Evolutionary conservation across 192 early-diverging fungal species (phyloP).

Genomic region (Haplosporangium gracile): DNA sequence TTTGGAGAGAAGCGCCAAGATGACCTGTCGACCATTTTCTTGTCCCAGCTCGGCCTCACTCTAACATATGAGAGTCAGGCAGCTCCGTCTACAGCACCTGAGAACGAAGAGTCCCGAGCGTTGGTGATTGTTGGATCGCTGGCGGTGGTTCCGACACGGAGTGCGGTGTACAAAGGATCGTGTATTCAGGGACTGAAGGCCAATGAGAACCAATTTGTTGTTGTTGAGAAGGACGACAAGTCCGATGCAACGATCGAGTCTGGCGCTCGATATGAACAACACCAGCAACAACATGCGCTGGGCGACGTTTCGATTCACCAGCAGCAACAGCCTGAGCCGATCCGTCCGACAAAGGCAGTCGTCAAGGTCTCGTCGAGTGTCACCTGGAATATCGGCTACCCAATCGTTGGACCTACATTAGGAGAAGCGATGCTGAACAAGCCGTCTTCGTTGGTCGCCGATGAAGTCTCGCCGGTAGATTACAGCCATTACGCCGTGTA

Average conservation of each 20-base stretch:
- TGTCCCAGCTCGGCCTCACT: conserved; percentile 40
- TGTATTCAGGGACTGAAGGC: conserved; percentile 15
- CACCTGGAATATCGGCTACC: conserved; percentile 33
- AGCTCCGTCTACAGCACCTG: not conserved
- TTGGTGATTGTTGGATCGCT: conserved; percentile 32
- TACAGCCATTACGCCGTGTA: conserved; percentile 44
- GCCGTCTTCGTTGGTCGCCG: not conserved
- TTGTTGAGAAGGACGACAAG: conserved; percentile 3
- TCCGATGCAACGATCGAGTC: not conserved
- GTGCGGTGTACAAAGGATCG: conserved; percentile 10
- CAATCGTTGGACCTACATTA: not conserved
- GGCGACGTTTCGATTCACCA: no score
- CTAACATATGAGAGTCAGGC: conserved; percentile 11
- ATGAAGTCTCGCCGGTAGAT: conserved; percentile 7
- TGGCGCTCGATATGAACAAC: not conserved
- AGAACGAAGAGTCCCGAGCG: not conserved
- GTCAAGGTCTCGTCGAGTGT: conserved; percentile 19
- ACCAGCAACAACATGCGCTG: not conserved
- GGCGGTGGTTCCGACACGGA: conserved; percentile 24
- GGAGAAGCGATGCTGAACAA: not conserved
- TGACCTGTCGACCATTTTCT: conserved; percentile 9
- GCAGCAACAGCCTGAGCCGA: not conserved
- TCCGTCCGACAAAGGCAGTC: not conserved
- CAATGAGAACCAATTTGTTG: not conserved
- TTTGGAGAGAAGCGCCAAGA: not conserved